Base-by-base conservation (phyloP, 495 filamentous ascomycete genomes). In the Aspergillus panamensis region DNA sequence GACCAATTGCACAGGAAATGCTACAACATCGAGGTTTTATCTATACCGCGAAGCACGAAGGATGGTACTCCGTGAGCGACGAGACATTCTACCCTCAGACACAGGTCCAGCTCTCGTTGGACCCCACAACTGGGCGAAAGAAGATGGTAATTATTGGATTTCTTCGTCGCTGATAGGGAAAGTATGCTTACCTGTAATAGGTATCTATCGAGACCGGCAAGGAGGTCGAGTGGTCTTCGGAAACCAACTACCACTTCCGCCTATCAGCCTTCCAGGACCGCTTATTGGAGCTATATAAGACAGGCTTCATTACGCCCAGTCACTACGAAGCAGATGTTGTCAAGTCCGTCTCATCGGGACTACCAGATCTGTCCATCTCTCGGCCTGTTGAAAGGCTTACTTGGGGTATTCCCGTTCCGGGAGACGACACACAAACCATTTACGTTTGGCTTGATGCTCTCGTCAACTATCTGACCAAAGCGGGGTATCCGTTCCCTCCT, bases 381-480 rank as follows among this genome's bases (percentile, higher is more conserved):
- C 80, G 95, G 31, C 95, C 94, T 1, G 70, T 78, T 13, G 82
- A 88, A 51, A 81, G 94, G 33, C 72, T 97, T 21, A 82, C 69
- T 20, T 98, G 94, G 94, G 94, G 95, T 3, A 93, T 98, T 52
- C 86, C 81, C 6, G 93, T 96, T 35, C 94, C 94, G 7, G 84
- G 84, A 49, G 94, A 97, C 65, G 73, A 82, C 1, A 82, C 74
- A 16, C 95, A 97, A 72, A 97, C 92, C 3, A 93, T 98, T 60
- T 98, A 97, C 68, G 95, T 97, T 35, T 98, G 94, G 94, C 80
- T 98, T 4, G 95, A 97, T 73, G 94, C 94, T 5, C 80, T 98
- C 21, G 80, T 97, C 61, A 97, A 97, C 71, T 97, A 98, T 65
- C 72, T 95, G 62, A 96, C 92, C 31, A 88, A 84, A 56, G 84